A percentile compares a stretch with the other conserved stretches of the same genome.
phyloP scores from a whole-genome alignment of 495 filamentous ascomycete species.

The Podospora appendiculata region DNA sequence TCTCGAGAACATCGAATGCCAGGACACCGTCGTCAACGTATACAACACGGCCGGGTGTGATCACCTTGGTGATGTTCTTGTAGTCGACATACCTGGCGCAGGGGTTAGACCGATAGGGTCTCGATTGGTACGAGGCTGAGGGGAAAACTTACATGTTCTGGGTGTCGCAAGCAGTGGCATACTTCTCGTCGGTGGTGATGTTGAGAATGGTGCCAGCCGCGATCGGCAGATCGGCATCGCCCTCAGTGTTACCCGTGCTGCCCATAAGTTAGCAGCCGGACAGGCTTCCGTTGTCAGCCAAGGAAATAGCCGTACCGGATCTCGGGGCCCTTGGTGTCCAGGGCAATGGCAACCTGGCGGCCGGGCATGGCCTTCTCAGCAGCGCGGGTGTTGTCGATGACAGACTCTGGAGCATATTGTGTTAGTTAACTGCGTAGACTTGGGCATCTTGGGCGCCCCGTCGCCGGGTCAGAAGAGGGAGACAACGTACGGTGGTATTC shows the following conservation, averaged over 20 bases:
- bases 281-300: no score
- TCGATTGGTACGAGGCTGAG: background rate
- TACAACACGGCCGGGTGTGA: conserved; percentile 84
- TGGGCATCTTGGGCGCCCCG: background rate
- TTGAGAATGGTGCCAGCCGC: conserved; percentile 72
- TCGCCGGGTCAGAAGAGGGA: no score
- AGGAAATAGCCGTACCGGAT: conserved; percentile 40
- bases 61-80: conserved; percentile 99
- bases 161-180: conserved; percentile 72
- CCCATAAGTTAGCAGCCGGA: no score
- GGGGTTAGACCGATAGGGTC: conserved; percentile 7
- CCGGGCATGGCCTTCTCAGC: conserved; percentile 69
- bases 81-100: conserved; percentile 89
- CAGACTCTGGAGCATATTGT: conserved; percentile 48
- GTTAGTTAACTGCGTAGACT: background rate
- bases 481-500: conserved; percentile 42
- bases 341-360: conserved; percentile 89
- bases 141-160: conserved; percentile 77
- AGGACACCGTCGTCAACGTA: conserved; percentile 98
- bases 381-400: conserved; percentile 87
- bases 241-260: conserved; percentile 81
- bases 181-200: conserved; percentile 96
- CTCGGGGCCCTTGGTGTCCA: conserved; percentile 98
- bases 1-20: conserved; percentile 83
- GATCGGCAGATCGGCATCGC: conserved; percentile 82